phyloP scores from a whole-genome alignment of 148 eudicot species.

The Vaccinium macrocarpon region DNA sequence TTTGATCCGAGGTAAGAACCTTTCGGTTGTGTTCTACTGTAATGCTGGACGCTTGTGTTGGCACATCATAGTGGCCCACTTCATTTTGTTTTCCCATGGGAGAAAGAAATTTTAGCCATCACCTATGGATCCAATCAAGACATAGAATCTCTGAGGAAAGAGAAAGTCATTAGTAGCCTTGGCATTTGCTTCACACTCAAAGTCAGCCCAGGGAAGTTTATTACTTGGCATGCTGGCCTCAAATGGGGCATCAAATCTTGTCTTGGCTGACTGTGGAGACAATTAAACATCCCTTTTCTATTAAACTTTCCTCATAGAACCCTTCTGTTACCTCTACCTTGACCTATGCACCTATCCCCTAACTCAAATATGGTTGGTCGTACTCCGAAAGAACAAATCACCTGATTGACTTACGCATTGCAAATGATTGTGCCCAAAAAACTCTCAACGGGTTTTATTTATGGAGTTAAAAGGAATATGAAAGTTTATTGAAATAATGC shows the following conservation, averaged over 20 bases:
- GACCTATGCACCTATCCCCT: background rate
- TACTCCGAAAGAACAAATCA: background rate
- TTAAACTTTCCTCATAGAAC: background rate
- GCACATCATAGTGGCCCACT: background rate
- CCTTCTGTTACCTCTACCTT: background rate
- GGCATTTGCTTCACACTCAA: background rate
- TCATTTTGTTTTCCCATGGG: background rate
- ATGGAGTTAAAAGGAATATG: background rate
- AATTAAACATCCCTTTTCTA: background rate
- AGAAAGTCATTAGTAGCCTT: background rate
- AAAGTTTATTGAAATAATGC: background rate
- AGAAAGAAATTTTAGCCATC: background rate
- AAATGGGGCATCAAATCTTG: background rate
- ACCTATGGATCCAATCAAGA: background rate
- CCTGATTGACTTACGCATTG: background rate
- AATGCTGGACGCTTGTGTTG: conserved; percentile 2
- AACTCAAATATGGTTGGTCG: background rate
- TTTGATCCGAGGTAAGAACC: conserved; percentile 72
- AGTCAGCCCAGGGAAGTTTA: conserved; percentile 1
- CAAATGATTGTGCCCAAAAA: background rate
- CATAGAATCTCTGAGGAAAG: background rate
- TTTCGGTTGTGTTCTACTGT: conserved; percentile 6
- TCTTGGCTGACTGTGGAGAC: background rate
- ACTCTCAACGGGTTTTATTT: background rate
- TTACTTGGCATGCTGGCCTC: background rate